Base-by-base conservation (phyloP, 768 basidiomycete species). In the Clathrus columnatus region DNA sequence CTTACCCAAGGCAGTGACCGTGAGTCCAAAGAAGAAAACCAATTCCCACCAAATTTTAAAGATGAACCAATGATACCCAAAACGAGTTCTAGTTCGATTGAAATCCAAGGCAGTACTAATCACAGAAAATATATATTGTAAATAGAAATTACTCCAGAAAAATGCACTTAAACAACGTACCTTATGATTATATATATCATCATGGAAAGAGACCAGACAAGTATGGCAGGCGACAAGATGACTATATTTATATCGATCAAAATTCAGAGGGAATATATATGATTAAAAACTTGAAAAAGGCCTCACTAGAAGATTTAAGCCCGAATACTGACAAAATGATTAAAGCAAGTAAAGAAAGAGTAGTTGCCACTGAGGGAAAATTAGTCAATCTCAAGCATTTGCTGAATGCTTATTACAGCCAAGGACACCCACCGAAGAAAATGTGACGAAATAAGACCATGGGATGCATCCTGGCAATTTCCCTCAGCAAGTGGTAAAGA, bases 21-120 rank as follows among this genome's bases (percentile, higher is more conserved):
- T 18, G 18, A 55, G 21, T 5, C 46, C 16, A 20, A 45, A 10
- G 45, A 55, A 26, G 24, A 46, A 14, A 20, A 48, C 21, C n/a
- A 55, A 23, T 30, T 55, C 54, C 26, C 29, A 55, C 54, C 45
- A 55, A n/a, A 55, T 55, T 29, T 55, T 55, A 27, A 30, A 46
- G 11, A 55, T 28, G 26, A 55, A 48, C 26, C 28, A 23, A 41
- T 32, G 47, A 43, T 28, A 55, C 16, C 11, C 26, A 29, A 27
- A 27, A 7, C 54, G 17, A 30, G 45, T 11, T 21, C 8, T 24
- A 23, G 54, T 26, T 20, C 54, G 54, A 48, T 26, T 28, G 28
- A 20, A 10, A 36, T 55, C 54, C 11, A 55, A 24, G 1, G n/a
- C n/a, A 5, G 44, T 7, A 10, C 51, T 53, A 28, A 53, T 14